These are phyloP conservation scores for Penicillium herquei DNA, from an alignment of 495 filamentous ascomycete species.

Conservation along the genomic window DNA sequence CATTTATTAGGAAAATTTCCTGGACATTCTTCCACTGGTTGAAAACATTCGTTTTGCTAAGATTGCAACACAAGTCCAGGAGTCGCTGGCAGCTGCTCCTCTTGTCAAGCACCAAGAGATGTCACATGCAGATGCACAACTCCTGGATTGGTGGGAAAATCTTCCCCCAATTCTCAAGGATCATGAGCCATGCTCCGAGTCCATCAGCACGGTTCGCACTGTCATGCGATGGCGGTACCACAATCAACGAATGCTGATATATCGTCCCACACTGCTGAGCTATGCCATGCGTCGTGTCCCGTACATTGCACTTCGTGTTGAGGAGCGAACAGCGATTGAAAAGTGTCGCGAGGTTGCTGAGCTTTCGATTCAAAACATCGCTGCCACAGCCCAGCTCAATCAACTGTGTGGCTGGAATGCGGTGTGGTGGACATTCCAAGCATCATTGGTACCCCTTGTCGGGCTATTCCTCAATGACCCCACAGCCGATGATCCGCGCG, in stretches of 20 bases:
- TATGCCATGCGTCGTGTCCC: conserved; percentile 65
- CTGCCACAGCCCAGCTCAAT: conserved; percentile 64
- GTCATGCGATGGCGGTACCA: conserved; percentile 83
- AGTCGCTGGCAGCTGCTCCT: conserved; percentile 67
- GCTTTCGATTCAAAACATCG: conserved; percentile 68
- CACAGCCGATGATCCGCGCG: conserved; percentile 51
- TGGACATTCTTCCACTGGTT: conserved; percentile 67
- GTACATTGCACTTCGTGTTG: conserved; percentile 54
- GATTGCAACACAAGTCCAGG: conserved; percentile 74
- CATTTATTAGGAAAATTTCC: conserved; percentile 37
- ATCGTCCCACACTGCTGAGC: conserved; percentile 70
- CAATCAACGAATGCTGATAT: conserved; percentile 76
- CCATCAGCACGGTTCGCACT: conserved; percentile 64
- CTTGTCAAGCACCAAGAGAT: conserved; percentile 65
- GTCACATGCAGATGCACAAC: conserved; percentile 61
- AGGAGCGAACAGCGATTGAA: conserved; percentile 68
- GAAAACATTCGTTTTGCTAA: conserved; percentile 81
- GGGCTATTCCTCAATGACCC: conserved; percentile 66
- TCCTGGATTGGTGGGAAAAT: conserved; percentile 67
- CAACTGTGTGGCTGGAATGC: conserved; percentile 81
- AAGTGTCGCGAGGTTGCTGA: conserved; percentile 68
- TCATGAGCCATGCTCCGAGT: conserved; percentile 67
- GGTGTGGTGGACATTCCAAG: conserved; percentile 81
- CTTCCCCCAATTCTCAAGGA: conserved; percentile 70
- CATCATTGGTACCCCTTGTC: conserved; percentile 73